phyloP scores from a whole-genome alignment of 768 basidiomycete species.

The Tulasnella sp. region DNA sequence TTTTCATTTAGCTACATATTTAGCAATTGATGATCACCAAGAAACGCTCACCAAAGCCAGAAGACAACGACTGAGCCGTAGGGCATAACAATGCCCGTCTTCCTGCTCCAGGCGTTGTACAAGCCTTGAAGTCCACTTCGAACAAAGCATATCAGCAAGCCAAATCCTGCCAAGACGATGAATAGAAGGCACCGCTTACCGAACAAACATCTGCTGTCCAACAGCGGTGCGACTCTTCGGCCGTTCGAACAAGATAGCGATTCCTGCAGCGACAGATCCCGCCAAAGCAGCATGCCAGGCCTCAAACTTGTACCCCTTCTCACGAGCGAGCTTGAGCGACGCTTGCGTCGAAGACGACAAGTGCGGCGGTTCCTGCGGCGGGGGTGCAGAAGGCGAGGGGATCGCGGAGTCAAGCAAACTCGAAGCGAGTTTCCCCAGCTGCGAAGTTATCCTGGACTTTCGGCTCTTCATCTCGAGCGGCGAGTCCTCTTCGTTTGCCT shows the following conservation, averaged over 20 bases:
- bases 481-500: not conserved
- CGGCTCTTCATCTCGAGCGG: not conserved
- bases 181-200: conserved; percentile 37
- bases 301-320: conserved; percentile 1
- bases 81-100: conserved; percentile 58
- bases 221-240: conserved; percentile 49
- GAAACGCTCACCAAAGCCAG: conserved; percentile 44
- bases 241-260: conserved; percentile 72
- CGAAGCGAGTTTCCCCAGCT: not conserved
- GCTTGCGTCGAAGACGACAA: not conserved
- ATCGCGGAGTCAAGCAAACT: not conserved
- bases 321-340: not conserved
- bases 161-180: not conserved
- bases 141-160: not conserved
- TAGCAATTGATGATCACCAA: not conserved
- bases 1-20: not conserved
- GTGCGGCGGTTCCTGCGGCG: not conserved
- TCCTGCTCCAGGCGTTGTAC: conserved; percentile 66
- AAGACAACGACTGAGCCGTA: conserved; percentile 80
- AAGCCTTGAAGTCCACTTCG: conserved; percentile 77
- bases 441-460: not conserved
- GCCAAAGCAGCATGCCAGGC: conserved; percentile 74
- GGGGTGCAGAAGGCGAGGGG: not conserved
- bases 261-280: conserved; percentile 49
- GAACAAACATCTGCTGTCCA: conserved; percentile 81